phyloP scores from a whole-genome alignment of 2,329 filamentous ascomycete genomes.

The Exophiala mesophila region DNA sequence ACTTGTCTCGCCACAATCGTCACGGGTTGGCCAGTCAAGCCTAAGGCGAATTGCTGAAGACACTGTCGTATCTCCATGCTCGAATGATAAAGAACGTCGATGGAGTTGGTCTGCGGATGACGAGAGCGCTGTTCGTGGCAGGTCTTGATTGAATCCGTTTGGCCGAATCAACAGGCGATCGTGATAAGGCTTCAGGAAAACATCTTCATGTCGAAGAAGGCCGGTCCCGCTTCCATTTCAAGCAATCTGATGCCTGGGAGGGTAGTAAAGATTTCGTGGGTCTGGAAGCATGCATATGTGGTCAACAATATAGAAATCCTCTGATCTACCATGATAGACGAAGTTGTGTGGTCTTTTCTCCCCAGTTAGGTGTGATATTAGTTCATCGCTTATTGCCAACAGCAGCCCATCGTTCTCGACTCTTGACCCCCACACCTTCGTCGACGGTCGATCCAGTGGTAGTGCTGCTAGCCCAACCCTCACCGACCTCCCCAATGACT shows the following conservation, averaged over 20 bases:
- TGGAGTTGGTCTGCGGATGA: slow-evolving; percentile 2
- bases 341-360: too few species aligned
- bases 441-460: slow-evolving; percentile 21
- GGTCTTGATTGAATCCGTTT: too few species aligned
- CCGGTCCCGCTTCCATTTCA: too few species aligned
- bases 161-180: too few species aligned
- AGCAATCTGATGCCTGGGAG: too few species aligned
- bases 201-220: too few species aligned
- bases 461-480: slow-evolving; percentile 38
- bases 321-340: too few species aligned
- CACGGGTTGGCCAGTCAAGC: not conserved
- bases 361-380: too few species aligned
- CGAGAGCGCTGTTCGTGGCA: not conserved
- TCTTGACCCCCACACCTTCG: slow-evolving; percentile 24
- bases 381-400: slow-evolving; percentile 25
- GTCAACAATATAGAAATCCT: too few species aligned
- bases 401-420: slow-evolving; percentile 25
- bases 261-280: too few species aligned
- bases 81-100: not conserved
- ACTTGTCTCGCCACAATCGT: not conserved
- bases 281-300: too few species aligned
- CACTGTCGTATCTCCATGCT: not conserved
- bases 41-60: not conserved
- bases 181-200: too few species aligned
- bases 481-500: slow-evolving; percentile 69